These are phyloP conservation scores for Omphalotus olearius DNA, from an alignment of 1,284 basidiomycete genomes.

Conservation along the genomic window DNA sequence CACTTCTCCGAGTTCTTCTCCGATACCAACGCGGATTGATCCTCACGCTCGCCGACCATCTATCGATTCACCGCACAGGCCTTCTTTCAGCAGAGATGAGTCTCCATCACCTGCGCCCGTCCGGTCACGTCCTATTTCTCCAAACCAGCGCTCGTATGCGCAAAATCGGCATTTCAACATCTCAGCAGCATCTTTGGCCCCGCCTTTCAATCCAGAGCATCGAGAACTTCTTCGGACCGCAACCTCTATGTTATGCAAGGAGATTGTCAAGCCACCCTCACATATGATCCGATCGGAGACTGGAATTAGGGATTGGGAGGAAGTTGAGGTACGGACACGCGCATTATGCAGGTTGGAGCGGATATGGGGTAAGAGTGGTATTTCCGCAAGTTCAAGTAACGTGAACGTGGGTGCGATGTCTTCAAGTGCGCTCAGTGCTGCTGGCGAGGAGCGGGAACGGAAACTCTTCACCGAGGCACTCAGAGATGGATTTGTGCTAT, in stretches of 20 bases:
- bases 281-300: conserved; percentile 44
- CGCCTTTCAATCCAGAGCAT: conserved; percentile 45
- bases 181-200: conserved; percentile 48
- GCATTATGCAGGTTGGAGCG: conserved; percentile 63
- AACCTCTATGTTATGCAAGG: conserved; percentile 56
- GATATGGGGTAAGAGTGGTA: conserved; percentile 56
- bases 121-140: conserved; percentile 36
- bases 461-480: conserved; percentile 70
- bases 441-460: conserved; percentile 71
- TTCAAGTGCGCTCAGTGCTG: conserved; percentile 38
- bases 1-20: conserved; percentile 24
- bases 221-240: conserved; percentile 63
- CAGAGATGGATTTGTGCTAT: conserved; percentile 81
- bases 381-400: conserved; percentile 40
- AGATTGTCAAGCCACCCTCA: conserved; percentile 53
- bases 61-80: conserved; percentile 24
- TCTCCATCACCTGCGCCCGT: conserved; percentile 28
- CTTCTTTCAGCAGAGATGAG: conserved; percentile 21
- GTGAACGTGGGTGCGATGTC: conserved; percentile 30
- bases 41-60: conserved; percentile 24
- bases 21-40: conserved; percentile 14
- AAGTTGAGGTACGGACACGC: conserved; percentile 65
- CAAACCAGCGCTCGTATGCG: conserved; percentile 38
- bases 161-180: conserved; percentile 50
- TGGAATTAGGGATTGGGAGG: conserved; percentile 57